Base-by-base conservation (phyloP, 2,329 filamentous ascomycete genomes). In the Periglandula ipomoeae region DNA sequence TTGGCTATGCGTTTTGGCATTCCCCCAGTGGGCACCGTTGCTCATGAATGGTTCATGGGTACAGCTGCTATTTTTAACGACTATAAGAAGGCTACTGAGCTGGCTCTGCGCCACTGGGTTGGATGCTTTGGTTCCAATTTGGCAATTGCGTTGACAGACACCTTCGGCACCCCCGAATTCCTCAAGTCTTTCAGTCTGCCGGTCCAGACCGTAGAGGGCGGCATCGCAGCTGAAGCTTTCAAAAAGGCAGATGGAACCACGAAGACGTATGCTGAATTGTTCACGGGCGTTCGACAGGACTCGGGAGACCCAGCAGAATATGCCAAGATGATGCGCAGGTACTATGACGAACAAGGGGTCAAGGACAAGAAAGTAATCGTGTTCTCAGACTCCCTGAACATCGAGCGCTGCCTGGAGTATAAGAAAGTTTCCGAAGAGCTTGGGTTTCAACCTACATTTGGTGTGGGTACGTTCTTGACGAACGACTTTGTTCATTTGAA, bases 1-100 rank as follows among this genome's bases (percentile, higher is more conserved):
- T 81, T 98, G 56, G 93, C 93, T 10, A 95, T 95, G 89, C 85
- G 89, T 59, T 91, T 95, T 67, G 82, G 81, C 40, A 81, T 96
- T 41, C 71, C 81, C 3, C 89, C 93, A 0, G 79, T 97, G 11
- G 93, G 93, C 5, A 98, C 93, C 0, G 78, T 82, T 2, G 93
- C 93, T 1, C 93, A 98, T 62, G 93, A 98, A 69, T 98, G 93
- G 93, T 97, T 96, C 72, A 98, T 98, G 93, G 90, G 89, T 38
- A 91, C 95, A 53, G 93, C 93, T 1, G 90, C 93, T 35, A 89
- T 96, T 57, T 87, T 85, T 4, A 78, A 88, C 53, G 80, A 96
- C 67, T 98, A 98, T 63, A 78, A 81, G 57, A 75, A 78, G 53
- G 90, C 93, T 3, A 95, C 90, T 34, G 89, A 95, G 64, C 77